Percentiles rank a stretch among this genome's conserved stretches.
Conservation (phyloP, 148 eudicot species). For the Chenopodium berlandieri region DNA sequence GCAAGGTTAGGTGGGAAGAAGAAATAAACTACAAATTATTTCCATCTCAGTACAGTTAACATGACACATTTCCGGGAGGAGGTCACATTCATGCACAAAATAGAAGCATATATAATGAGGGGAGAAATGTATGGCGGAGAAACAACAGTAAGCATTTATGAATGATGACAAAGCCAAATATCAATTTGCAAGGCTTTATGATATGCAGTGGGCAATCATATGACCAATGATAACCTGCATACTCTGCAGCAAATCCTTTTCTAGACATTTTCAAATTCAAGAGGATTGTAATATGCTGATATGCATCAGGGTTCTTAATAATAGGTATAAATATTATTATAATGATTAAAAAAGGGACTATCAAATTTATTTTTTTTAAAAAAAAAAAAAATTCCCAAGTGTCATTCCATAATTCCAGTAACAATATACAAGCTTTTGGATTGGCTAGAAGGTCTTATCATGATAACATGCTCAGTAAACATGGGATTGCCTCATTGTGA, state of each 20-base stretch:
- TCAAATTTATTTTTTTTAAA: not conserved
- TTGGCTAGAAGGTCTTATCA: slow-evolving; percentile 20
- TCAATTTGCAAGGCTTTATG: slow-evolving; percentile 14
- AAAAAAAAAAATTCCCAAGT: not conserved
- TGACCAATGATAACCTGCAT: slow-evolving; percentile 15
- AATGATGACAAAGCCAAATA: slow-evolving; percentile 8
- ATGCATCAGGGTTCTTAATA: slow-evolving; percentile 9
- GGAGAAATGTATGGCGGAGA: not conserved
- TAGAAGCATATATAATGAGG: not conserved
- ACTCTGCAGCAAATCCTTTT: slow-evolving; percentile 10
- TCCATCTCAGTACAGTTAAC: slow-evolving; percentile 9
- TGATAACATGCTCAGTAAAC: slow-evolving; percentile 23
- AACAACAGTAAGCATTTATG: slow-evolving; percentile 5
- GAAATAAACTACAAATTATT: not conserved
- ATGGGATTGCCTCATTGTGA: slow-evolving; percentile 14
- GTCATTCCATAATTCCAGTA: not conserved
- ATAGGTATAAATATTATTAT: slow-evolving; percentile 1
- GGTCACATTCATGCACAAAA: slow-evolving; percentile 18
- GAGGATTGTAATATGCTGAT: slow-evolving; percentile 4
- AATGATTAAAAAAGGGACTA: not conserved
- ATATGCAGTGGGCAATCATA: slow-evolving; percentile 9
- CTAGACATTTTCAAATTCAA: slow-evolving; percentile 3
- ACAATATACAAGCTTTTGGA: slow-evolving; percentile 1
- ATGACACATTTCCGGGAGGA: slow-evolving; percentile 7
- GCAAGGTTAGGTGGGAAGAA: not conserved